These are phyloP conservation scores for Roridomyces roridus DNA, from an alignment of 768 basidiomycete genomes.

Conservation along the genomic window DNA sequence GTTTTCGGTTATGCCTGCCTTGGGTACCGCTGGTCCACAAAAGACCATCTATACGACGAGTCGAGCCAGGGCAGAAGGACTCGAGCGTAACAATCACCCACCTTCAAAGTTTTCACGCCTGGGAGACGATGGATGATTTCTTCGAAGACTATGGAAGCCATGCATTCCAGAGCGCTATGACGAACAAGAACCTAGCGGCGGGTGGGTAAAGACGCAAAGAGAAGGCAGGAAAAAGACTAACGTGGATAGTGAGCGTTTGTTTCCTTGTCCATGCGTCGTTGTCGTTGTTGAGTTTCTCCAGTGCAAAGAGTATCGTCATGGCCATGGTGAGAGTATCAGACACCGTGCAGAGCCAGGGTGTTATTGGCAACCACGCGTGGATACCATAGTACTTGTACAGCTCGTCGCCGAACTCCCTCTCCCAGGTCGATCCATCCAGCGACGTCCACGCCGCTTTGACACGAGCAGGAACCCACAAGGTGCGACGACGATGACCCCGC, in stretches of 20 bases:
- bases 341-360: slow-evolving; percentile 29
- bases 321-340: slow-evolving; percentile 37
- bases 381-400: slow-evolving; percentile 13
- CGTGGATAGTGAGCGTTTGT: slow-evolving; percentile 37
- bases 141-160: too few species aligned
- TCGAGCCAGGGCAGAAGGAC: too few species aligned
- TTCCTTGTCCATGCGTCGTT: slow-evolving; percentile 37
- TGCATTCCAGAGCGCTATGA: too few species aligned
- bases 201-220: too few species aligned
- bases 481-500: slow-evolving; percentile 13
- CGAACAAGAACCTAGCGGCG: too few species aligned
- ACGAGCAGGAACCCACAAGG: slow-evolving; percentile 39
- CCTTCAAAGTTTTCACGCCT: too few species aligned
- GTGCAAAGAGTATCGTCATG: slow-evolving; percentile 38
- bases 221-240: slow-evolving; percentile 21
- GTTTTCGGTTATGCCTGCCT: too few species aligned
- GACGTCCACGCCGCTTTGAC: slow-evolving; percentile 31
- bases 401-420: slow-evolving; percentile 29
- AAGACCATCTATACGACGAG: too few species aligned
- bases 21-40: too few species aligned
- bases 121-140: too few species aligned
- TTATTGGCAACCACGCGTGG: slow-evolving; percentile 4
- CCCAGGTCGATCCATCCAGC: slow-evolving; percentile 32
- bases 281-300: slow-evolving; percentile 34
- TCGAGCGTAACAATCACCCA: too few species aligned